Conservation (phyloP, 176 grass and related monocot genomes). For the Cenchrus americanus region DNA sequence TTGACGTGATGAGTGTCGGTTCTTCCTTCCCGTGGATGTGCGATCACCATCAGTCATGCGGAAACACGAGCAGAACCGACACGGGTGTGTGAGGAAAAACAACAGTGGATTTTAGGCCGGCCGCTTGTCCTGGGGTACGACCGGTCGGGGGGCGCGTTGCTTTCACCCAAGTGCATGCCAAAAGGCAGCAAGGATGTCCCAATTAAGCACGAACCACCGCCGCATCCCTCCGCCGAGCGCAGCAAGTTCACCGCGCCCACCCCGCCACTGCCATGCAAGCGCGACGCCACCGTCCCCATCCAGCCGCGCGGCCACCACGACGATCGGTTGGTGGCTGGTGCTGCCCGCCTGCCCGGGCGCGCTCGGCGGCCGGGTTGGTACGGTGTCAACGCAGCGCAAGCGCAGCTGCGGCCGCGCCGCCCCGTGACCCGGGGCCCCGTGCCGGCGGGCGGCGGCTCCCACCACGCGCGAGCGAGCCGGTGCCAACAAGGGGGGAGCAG, state of each 20-base stretch:
- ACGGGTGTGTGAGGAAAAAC: neutral
- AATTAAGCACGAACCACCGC: constrained; percentile 30
- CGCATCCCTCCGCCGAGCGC: neutral
- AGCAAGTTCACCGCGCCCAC: neutral
- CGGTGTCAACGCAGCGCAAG: constrained; percentile 4
- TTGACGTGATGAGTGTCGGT: neutral
- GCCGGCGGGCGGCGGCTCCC: neutral
- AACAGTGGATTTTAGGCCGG: neutral
- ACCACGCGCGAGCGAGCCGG: neutral
- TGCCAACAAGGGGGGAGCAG: constrained; percentile 6
- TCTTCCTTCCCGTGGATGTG: neutral
- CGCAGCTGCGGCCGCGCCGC: neutral
- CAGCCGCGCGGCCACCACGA: too few relatives aligned
- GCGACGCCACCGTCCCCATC: constrained; percentile 3
- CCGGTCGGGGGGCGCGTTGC: constrained; percentile 25
- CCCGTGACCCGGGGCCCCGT: neutral
- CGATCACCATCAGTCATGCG: constrained; percentile 5
- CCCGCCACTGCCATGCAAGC: neutral
- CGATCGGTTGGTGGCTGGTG: constrained; percentile 26
- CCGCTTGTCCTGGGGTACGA: neutral
- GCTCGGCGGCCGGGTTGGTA: constrained; percentile 25
- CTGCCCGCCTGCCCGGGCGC: neutral
- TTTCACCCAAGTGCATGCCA: constrained; percentile 41
- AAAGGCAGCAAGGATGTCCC: constrained; percentile 9
- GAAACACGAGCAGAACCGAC: neutral